Percentiles rank a stretch among this genome's conserved stretches.
Evolutionary conservation across 176 grass and related monocot species (phyloP).

Genomic region (Lolium multiflorum): DNA sequence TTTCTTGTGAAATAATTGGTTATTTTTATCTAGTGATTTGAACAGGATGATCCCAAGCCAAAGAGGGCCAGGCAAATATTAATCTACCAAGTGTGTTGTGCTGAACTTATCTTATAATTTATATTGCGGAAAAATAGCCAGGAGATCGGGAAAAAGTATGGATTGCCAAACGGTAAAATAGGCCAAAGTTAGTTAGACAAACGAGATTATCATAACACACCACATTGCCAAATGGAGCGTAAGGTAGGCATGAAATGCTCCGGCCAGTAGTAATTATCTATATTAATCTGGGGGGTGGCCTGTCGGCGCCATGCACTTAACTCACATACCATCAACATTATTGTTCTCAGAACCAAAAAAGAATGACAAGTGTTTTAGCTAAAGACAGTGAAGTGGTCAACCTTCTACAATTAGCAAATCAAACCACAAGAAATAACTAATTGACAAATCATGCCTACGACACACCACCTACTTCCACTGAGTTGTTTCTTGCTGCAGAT

Average conservation of each 20-base stretch:
- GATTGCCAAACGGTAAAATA: neutral
- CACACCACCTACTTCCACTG: constrained; percentile 33
- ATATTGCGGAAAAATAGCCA: neutral
- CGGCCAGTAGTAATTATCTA: neutral
- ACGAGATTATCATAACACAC: constrained; percentile 4
- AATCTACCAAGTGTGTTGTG: neutral
- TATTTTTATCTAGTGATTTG: neutral
- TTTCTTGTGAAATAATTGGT: neutral
- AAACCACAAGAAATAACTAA: neutral
- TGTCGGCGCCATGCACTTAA: constrained; percentile 9
- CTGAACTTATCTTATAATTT: neutral
- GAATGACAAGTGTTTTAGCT: neutral
- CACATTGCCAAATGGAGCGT: neutral
- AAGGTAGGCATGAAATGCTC: constrained; percentile 19
- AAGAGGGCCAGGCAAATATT: neutral
- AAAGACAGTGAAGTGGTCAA: constrained; percentile 18
- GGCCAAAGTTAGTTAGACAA: constrained; percentile 10
- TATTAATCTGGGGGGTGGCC: constrained; percentile 15
- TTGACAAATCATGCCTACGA: neutral
- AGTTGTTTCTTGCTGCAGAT: constrained; percentile 16
- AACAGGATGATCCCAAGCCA: neutral
- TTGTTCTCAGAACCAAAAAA: neutral
- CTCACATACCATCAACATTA: neutral
- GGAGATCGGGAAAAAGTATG: neutral
- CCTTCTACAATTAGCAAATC: constrained; percentile 28